These are phyloP conservation scores for Nidula microcarpa DNA, from an alignment of 768 basidiomycete genomes.

Conservation along the genomic window DNA sequence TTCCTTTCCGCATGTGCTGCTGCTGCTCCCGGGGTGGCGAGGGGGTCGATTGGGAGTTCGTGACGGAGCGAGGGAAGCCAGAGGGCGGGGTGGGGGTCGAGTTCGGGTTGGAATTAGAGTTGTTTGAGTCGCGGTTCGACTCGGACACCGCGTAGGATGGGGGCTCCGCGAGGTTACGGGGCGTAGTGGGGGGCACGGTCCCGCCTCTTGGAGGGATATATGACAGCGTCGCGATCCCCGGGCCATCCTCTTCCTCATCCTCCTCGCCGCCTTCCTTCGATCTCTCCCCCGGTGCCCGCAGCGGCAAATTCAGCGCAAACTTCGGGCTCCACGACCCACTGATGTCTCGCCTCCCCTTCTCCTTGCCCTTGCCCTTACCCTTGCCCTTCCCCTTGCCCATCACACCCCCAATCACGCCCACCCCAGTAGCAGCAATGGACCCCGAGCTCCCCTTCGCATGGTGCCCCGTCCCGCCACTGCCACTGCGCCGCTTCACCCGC, in stretches of 20 bases:
- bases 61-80: conserved; percentile 18
- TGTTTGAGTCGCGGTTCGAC: conserved; percentile 13
- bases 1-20: conserved; percentile 10
- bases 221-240: conserved; percentile 11
- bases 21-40: conserved; percentile 1
- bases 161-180: conserved; percentile 14
- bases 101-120: conserved; percentile 5
- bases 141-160: conserved; percentile 26
- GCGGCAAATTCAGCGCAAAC: conserved; percentile 26
- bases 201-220: conserved; percentile 15
- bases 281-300: not conserved
- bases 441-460: too few relatives aligned
- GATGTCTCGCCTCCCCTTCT: conserved; percentile 22
- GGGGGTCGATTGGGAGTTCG: conserved; percentile 12
- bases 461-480: too few relatives aligned
- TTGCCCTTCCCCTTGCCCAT: conserved; percentile 11
- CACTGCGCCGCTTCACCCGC: conserved; percentile 2
- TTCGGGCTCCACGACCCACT: conserved; percentile 31
- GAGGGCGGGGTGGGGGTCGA: conserved; percentile 14
- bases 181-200: conserved; percentile 4
- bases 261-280: conserved; percentile 8
- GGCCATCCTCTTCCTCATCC: conserved; percentile 1
- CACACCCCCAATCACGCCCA: not conserved
- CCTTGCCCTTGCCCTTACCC: conserved; percentile 31
- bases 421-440: conserved; percentile 4